Conservation (phyloP, 495 filamentous ascomycete genomes). For the Neurospora cerealis region DNA sequence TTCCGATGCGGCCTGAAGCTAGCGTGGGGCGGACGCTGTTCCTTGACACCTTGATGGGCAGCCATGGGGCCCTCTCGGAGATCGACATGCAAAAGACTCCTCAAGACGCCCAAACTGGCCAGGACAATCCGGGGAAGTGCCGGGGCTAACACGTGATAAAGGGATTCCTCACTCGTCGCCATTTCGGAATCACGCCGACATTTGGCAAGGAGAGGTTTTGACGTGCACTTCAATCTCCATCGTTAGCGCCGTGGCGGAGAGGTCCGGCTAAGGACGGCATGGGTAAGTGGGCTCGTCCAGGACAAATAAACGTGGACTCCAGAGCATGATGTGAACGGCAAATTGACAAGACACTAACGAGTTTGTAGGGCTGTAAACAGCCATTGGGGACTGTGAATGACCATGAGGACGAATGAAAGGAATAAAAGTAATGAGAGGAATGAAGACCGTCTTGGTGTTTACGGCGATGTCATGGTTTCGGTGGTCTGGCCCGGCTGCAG, state of each 20-base stretch:
- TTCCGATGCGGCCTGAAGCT: neutral
- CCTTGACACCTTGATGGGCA: neutral
- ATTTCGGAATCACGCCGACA: neutral
- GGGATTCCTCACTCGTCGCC: neutral
- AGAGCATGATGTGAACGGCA: too few species aligned
- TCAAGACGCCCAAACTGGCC: neutral
- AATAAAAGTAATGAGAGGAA: too few species aligned
- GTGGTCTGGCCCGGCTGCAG: too few species aligned
- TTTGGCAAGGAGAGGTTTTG: neutral
- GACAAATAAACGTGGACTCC: too few species aligned
- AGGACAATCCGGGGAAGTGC: neutral
- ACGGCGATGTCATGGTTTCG: too few species aligned
- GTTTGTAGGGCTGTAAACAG: too few species aligned
- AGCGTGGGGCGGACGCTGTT: neutral
- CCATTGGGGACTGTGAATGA: too few species aligned
- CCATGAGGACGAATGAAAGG: too few species aligned
- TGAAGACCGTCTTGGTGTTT: too few species aligned
- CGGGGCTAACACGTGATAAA: neutral
- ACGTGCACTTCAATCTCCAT: neutral
- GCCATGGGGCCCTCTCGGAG: neutral
- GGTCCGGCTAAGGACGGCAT: neutral
- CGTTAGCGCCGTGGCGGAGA: neutral
- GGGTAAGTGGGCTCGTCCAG: neutral
- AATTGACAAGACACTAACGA: too few species aligned
- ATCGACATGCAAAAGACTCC: neutral